A percentile compares a stretch with the other conserved stretches of the same genome.
Conservation (phyloP, 208 protist genomes). For the Herpetomonas muscarum region DNA sequence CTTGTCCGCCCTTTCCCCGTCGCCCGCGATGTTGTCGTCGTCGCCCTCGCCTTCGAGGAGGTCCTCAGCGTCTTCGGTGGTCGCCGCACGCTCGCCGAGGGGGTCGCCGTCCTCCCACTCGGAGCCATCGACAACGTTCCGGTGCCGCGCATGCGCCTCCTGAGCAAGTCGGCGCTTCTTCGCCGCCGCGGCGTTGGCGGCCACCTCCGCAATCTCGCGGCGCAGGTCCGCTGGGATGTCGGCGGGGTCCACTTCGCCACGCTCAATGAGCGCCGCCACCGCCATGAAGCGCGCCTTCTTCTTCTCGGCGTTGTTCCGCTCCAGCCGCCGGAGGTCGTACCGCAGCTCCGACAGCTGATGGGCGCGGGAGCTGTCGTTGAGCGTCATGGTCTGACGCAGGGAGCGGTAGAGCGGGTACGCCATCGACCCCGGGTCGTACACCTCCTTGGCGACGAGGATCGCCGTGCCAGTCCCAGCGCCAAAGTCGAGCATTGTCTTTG, state of each 20-base stretch:
- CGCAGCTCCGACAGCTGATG: constrained; percentile 63
- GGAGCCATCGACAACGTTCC: constrained; percentile 74
- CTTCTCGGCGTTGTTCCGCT: constrained; percentile 79
- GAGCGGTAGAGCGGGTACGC: constrained; percentile 84
- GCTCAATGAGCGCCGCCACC: constrained; percentile 73
- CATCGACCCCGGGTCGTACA: constrained; percentile 81
- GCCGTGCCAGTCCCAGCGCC: constrained; percentile 81
- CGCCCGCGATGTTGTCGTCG: constrained; percentile 12
- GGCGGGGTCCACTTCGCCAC: constrained; percentile 63
- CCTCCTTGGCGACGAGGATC: constrained; percentile 83
- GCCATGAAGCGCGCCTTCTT: constrained; percentile 87
- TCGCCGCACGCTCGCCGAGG: constrained; percentile 33
- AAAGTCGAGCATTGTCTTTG: constrained; percentile 87
- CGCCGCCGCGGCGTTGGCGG: constrained; percentile 39
- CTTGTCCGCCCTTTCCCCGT: constrained; percentile 1
- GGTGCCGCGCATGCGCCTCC: constrained; percentile 63
- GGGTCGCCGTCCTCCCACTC: constrained; percentile 79
- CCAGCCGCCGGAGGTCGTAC: constrained; percentile 67
- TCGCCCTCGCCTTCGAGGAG: constrained; percentile 47
- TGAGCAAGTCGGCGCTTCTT: constrained; percentile 46
- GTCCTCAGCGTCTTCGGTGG: constrained; percentile 40
- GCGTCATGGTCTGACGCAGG: constrained; percentile 75
- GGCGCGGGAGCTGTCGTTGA: constrained; percentile 48
- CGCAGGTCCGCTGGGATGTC: constrained; percentile 71
- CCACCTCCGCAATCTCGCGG: constrained; percentile 67